Evolutionary conservation across 2,329 filamentous ascomycete genomes (phyloP).

Genomic region (Penicillium sp.): DNA sequence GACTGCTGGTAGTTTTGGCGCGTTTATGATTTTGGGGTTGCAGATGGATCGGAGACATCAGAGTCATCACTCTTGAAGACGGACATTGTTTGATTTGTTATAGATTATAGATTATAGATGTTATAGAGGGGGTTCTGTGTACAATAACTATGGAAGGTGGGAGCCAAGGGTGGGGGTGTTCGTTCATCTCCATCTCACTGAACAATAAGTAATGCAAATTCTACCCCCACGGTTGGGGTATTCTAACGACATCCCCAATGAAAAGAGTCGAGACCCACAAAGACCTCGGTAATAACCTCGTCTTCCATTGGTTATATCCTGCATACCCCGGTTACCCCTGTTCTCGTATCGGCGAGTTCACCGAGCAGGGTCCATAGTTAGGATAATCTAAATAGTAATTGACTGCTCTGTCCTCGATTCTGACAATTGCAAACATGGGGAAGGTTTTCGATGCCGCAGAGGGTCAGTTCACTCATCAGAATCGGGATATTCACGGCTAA

Average conservation of each 20-base stretch:
- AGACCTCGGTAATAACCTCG: too few species aligned
- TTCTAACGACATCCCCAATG: too few species aligned
- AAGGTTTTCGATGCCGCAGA: conserved; percentile 62
- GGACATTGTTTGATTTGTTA: not conserved
- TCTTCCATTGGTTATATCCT: not conserved
- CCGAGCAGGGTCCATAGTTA: not conserved
- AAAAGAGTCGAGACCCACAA: too few species aligned
- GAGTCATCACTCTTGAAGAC: not conserved
- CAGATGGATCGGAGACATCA: conserved; percentile 12
- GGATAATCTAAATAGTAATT: not conserved
- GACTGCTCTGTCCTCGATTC: not conserved
- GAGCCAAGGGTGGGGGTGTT: too few species aligned
- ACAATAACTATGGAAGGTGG: too few species aligned
- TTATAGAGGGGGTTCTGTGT: not conserved
- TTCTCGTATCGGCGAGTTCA: not conserved
- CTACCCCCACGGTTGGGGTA: too few species aligned
- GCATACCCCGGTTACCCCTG: not conserved
- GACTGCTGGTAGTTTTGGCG: conserved; percentile 19
- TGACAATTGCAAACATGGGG: conserved; percentile 45
- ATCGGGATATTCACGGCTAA: too few species aligned
- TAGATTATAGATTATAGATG: not conserved
- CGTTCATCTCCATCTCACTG: too few species aligned
- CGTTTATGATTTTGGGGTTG: conserved; percentile 15
- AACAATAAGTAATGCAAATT: too few species aligned
- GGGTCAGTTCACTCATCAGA: conserved; percentile 23